These are phyloP conservation scores for Podosphaera fusca DNA, from an alignment of 2,329 filamentous ascomycete genomes.

Conservation along the genomic window DNA sequence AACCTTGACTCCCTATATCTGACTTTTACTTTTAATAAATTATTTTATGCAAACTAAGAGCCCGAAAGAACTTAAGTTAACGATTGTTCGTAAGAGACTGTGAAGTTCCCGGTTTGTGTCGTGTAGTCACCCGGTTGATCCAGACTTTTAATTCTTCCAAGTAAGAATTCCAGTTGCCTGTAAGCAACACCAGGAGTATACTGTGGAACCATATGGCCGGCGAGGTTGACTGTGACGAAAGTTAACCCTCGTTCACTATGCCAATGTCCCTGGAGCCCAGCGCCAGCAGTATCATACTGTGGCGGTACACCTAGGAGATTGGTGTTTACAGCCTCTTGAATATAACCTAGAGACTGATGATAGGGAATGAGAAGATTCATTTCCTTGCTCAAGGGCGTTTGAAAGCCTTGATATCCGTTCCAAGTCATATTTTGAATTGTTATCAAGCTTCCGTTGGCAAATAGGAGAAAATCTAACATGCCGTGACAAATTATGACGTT, in stretches of 20 bases:
- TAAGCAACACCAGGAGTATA: slow-evolving; percentile 34
- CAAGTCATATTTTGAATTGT: slow-evolving; percentile 53
- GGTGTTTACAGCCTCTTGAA: slow-evolving; percentile 14
- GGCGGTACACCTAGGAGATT: slow-evolving; percentile 5
- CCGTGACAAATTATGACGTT: slow-evolving; percentile 38
- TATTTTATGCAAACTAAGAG: no score
- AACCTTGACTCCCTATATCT: no score
- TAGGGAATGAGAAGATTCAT: slow-evolving; percentile 13
- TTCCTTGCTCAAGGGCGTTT: slow-evolving; percentile 12
- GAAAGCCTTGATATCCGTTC: slow-evolving; percentile 41
- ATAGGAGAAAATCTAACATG: slow-evolving; percentile 35
- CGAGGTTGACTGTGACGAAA: slow-evolving; percentile 28
- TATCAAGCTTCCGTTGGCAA: slow-evolving; percentile 37
- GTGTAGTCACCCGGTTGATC: slow-evolving; percentile 11
- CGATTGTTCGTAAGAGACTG: no score
- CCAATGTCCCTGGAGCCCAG: slow-evolving; percentile 22
- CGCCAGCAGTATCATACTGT: slow-evolving; percentile 11
- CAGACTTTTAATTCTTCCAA: slow-evolving; percentile 32
- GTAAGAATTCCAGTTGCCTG: slow-evolving; percentile 35
- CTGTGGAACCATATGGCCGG: slow-evolving; percentile 31
- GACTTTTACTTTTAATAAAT: no score
- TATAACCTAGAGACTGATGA: slow-evolving; percentile 28
- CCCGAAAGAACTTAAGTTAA: no score
- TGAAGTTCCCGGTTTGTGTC: slow-evolving; percentile 5
- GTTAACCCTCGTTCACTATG: slow-evolving; percentile 41